Conservation (phyloP, 169 alveolate genomes). For the Nephromyces sp. region DNA sequence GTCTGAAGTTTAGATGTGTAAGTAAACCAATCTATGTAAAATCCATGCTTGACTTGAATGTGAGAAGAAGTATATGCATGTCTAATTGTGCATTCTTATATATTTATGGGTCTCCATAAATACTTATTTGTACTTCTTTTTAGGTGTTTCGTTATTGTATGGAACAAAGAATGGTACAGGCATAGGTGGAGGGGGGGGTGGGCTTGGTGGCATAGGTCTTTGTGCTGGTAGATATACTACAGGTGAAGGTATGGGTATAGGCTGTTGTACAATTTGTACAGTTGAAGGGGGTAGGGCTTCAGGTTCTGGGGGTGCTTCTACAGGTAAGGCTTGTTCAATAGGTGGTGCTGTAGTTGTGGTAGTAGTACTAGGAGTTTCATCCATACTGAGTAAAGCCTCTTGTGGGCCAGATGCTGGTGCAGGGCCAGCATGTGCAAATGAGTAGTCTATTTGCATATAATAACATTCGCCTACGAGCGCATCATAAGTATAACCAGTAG, state of each 20-base stretch:
- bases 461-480: conserved; percentile 15
- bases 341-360: conserved; percentile 16
- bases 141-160: not conserved
- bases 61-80: too few species aligned
- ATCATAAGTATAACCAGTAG: conserved; percentile 14
- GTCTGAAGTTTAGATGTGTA: too few species aligned
- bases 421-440: not conserved
- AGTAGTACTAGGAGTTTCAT: conserved; percentile 15
- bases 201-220: conserved; percentile 13
- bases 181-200: conserved; percentile 21
- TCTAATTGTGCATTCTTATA: too few species aligned
- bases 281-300: conserved; percentile 13
- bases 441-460: conserved; percentile 6
- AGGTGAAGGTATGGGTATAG: conserved; percentile 17
- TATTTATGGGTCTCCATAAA: too few species aligned
- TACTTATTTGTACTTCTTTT: not conserved
- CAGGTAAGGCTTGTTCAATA: not conserved
- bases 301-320: conserved; percentile 1
- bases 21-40: too few species aligned
- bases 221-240: conserved; percentile 17
- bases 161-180: conserved; percentile 14
- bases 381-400: conserved; percentile 11
- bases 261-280: conserved; percentile 12
- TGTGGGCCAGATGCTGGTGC: not conserved
- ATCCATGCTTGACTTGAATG: too few species aligned